Percentiles rank a stretch among this genome's conserved stretches.
These are phyloP conservation scores for Clonostachys chloroleuca DNA, from an alignment of 2,329 filamentous ascomycete species.

Conservation along the genomic window DNA sequence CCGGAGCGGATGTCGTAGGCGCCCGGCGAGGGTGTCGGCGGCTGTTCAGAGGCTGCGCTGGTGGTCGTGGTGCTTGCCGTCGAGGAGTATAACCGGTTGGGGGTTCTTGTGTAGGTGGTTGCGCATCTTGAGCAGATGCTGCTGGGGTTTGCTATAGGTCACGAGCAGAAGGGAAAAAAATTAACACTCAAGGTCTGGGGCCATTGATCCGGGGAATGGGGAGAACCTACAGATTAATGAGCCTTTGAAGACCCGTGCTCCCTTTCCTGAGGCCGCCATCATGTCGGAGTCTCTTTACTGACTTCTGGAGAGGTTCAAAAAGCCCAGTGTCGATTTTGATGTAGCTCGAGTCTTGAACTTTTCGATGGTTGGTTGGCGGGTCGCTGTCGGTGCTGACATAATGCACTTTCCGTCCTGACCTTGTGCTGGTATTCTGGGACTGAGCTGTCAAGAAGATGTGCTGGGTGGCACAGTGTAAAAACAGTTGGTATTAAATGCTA, in stretches of 20 bases:
- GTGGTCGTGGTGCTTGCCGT: conserved; percentile 9
- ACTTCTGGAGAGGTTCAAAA: not conserved
- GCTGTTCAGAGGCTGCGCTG: conserved; percentile 54
- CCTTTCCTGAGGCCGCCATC: conserved; percentile 54
- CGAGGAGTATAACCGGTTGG: conserved; percentile 23
- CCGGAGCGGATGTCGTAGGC: conserved; percentile 54
- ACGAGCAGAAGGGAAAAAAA: not conserved
- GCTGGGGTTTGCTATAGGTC: not conserved
- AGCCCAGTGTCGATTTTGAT: not conserved
- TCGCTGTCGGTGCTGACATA: conserved; percentile 6
- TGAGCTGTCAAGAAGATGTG: too few species aligned
- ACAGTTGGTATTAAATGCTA: too few species aligned
- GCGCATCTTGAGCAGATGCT: conserved; percentile 32
- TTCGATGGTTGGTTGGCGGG: conserved; percentile 3
- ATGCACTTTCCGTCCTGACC: not conserved
- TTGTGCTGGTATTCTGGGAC: not conserved
- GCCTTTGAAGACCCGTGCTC: conserved; percentile 41
- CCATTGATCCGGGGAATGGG: not conserved
- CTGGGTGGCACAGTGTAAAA: too few species aligned
- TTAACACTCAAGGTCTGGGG: conserved; percentile 1
- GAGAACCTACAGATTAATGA: conserved; percentile 43
- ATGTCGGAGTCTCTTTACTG: conserved; percentile 5
- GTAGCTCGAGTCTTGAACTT: conserved; percentile 12
- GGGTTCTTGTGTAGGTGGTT: conserved; percentile 15
- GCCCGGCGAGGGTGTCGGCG: conserved; percentile 82